Evolutionary conservation across 2,329 filamentous ascomycete species (phyloP).

Genomic region (Xylaria sp.): DNA sequence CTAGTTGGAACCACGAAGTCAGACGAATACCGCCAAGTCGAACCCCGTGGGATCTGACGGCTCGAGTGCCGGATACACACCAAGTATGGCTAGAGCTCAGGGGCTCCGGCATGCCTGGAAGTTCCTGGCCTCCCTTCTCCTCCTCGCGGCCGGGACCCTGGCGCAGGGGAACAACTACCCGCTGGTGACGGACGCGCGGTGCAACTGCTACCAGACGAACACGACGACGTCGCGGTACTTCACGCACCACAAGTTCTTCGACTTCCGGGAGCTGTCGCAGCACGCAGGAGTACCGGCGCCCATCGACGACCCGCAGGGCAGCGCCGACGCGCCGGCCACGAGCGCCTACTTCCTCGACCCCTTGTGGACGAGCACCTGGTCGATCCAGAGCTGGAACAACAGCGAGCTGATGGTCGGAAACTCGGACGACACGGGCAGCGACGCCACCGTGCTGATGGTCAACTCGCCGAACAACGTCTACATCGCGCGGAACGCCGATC

Average conservation of each 20-base stretch:
- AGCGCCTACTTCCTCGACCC: slow-evolving; percentile 36
- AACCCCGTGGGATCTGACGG: background rate
- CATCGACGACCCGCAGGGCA: slow-evolving; percentile 32
- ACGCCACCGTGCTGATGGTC: slow-evolving; percentile 43
- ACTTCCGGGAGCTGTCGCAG: slow-evolving; percentile 49
- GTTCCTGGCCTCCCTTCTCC: slow-evolving; percentile 2
- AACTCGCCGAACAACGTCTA: slow-evolving; percentile 47
- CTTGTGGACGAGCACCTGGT: slow-evolving; percentile 37
- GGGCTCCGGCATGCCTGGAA: slow-evolving; percentile 15
- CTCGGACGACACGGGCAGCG: slow-evolving; percentile 31
- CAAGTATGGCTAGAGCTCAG: slow-evolving; percentile 13
- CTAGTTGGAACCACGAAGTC: background rate
- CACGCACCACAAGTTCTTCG: slow-evolving; percentile 50
- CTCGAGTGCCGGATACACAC: background rate
- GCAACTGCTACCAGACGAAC: slow-evolving; percentile 53
- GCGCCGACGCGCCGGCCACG: slow-evolving; percentile 32
- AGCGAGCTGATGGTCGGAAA: slow-evolving; percentile 31
- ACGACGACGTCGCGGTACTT: slow-evolving; percentile 48
- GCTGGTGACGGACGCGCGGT: slow-evolving; percentile 35
- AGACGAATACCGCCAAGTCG: background rate
- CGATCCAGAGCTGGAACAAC: slow-evolving; percentile 43
- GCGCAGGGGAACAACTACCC: slow-evolving; percentile 32
- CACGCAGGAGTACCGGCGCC: slow-evolving; percentile 40
- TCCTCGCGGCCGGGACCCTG: too few relatives aligned
- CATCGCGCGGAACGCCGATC: slow-evolving; percentile 46